phyloP scores from a whole-genome alignment of 805 yeast genomes.

The Komagataella ulmi region DNA sequence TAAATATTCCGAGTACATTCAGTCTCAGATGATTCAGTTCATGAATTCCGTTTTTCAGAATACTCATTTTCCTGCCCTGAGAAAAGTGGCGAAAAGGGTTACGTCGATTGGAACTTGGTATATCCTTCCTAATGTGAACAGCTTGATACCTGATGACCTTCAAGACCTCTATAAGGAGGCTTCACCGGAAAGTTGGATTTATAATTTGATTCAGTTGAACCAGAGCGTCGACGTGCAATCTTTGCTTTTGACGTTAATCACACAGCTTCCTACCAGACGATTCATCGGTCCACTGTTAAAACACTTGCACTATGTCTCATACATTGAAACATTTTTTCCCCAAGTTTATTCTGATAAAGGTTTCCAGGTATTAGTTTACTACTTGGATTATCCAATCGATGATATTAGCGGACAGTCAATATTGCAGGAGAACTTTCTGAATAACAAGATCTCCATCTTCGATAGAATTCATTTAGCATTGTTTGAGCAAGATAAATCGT shows the following conservation, averaged over 20 bases:
- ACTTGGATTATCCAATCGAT: conserved; percentile 24
- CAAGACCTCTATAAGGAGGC: not conserved
- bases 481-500: not conserved
- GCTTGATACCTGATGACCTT: not conserved
- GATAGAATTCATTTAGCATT: not conserved
- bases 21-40: conserved; percentile 10
- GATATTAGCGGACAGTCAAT: conserved; percentile 22
- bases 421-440: conserved; percentile 5
- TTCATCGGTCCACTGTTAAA: conserved; percentile 18
- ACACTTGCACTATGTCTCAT: conserved; percentile 12
- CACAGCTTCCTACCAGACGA: conserved; percentile 27
- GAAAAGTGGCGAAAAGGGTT: conserved; percentile 13
- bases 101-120: conserved; percentile 22
- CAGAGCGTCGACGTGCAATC: conserved; percentile 3
- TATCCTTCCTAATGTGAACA: conserved; percentile 6
- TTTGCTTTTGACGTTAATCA: conserved; percentile 16
- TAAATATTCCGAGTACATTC: conserved; percentile 1
- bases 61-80: conserved; percentile 9
- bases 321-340: conserved; percentile 3
- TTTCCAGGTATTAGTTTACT: conserved; percentile 10
- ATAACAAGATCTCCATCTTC: not conserved
- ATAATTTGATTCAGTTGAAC: not conserved
- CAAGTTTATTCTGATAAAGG: conserved; percentile 1
- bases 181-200: not conserved
- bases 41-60: conserved; percentile 10